Evolutionary conservation across 2,329 filamentous ascomycete species (phyloP).

Genomic region (Sporothrix pseudoabietina): DNA sequence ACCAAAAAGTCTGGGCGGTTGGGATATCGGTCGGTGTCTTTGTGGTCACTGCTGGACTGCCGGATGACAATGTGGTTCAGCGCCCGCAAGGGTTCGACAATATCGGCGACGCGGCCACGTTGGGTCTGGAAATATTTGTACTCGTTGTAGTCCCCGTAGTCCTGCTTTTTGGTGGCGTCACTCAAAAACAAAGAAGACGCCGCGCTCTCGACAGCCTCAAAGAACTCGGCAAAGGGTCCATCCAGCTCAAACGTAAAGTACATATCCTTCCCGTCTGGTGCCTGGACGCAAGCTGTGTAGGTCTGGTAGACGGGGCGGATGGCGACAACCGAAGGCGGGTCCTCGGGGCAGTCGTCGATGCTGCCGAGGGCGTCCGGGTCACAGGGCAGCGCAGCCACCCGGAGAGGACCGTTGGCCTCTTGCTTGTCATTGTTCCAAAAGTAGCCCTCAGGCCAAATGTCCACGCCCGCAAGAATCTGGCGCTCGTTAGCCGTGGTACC

Average conservation of each 20-base stretch:
- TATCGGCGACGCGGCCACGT: background rate
- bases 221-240: background rate
- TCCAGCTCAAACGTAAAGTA: background rate
- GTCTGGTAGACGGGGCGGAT: constrained; percentile 3
- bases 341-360: background rate
- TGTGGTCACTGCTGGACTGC: background rate
- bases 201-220: background rate
- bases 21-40: too few relatives aligned
- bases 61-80: constrained; percentile 15
- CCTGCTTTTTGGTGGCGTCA: background rate
- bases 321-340: background rate
- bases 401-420: background rate
- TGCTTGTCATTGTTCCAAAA: background rate
- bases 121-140: background rate
- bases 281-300: background rate
- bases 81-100: background rate
- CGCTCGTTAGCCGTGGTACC: background rate
- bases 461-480: background rate
- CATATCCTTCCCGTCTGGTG: too few relatives aligned
- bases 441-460: constrained; percentile 15
- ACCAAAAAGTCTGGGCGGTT: constrained; percentile 25
- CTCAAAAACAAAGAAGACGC: too few relatives aligned
- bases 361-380: background rate
- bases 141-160: background rate
- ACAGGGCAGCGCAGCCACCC: background rate